A percentile compares a stretch with the other conserved stretches of the same genome.
phyloP scores from a whole-genome alignment of 1,284 basidiomycete species.

The Phylloporus sp. region DNA sequence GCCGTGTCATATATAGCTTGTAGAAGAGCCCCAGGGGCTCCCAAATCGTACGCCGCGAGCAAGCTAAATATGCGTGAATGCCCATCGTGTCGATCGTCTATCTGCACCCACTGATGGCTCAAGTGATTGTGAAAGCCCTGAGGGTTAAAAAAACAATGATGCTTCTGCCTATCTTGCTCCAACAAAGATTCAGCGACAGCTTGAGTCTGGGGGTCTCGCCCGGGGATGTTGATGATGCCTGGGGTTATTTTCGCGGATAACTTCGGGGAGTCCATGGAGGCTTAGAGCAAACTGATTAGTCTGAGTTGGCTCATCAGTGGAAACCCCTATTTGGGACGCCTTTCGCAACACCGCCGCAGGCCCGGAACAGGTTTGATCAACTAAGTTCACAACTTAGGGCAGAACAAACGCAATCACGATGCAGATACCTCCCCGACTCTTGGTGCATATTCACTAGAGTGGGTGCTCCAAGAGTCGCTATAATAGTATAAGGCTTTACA shows the following conservation, averaged over 20 bases:
- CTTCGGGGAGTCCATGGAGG: conserved; percentile 5
- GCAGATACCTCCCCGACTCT: too few relatives aligned
- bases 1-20: conserved; percentile 56
- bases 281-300: not conserved
- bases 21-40: conserved; percentile 55
- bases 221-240: conserved; percentile 54
- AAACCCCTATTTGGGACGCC: not conserved
- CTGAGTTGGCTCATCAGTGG: not conserved
- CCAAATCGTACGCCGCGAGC: conserved; percentile 68
- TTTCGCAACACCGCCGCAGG: not conserved
- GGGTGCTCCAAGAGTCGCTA: too few relatives aligned
- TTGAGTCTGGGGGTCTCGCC: conserved; percentile 53
- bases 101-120: conserved; percentile 51
- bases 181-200: conserved; percentile 50
- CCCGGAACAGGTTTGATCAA: too few relatives aligned
- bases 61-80: conserved; percentile 42
- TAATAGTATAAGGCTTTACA: too few relatives aligned
- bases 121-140: conserved; percentile 67
- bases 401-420: too few relatives aligned
- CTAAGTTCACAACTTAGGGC: too few relatives aligned
- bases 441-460: too few relatives aligned
- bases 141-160: conserved; percentile 61
- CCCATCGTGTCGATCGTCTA: not conserved
- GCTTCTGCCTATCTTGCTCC: conserved; percentile 55
- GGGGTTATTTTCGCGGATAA: conserved; percentile 36